Conservation (phyloP, 768 basidiomycete genomes). For the Termitomyces sp. region DNA sequence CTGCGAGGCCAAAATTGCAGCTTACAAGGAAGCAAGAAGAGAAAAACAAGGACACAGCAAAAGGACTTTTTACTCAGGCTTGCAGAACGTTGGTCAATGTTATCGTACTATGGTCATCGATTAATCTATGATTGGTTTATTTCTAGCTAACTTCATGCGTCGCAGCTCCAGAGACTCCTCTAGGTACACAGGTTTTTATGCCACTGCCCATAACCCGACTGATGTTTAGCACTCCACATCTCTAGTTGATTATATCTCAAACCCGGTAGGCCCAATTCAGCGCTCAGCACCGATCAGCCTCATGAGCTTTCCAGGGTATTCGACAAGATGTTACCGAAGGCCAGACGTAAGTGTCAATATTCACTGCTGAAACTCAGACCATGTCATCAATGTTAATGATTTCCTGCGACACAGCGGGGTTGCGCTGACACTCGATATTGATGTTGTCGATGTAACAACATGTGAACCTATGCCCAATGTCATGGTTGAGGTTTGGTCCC, state of each 20-base stretch:
- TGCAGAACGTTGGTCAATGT: constrained; percentile 15
- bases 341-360: constrained; percentile 12
- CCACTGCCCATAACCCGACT: neutral
- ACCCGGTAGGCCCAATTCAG: constrained; percentile 10
- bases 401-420: constrained; percentile 24
- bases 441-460: constrained; percentile 33
- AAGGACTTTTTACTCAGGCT: constrained; percentile 6
- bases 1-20: constrained; percentile 13
- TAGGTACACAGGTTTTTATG: constrained; percentile 5
- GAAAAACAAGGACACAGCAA: constrained; percentile 14
- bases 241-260: constrained; percentile 17
- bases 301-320: constrained; percentile 5
- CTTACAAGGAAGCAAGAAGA: constrained; percentile 16
- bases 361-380: neutral
- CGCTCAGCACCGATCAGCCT: neutral
- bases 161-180: constrained; percentile 17
- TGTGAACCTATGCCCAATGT: constrained; percentile 34
- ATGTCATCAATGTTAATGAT: neutral
- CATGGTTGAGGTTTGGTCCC: constrained; percentile 30
- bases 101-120: neutral
- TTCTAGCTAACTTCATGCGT: constrained; percentile 14
- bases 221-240: neutral
- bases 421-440: constrained; percentile 32
- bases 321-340: constrained; percentile 21
- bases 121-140: neutral